Conservation (phyloP, 176 grass and related monocot genomes). For the Zea luxurians region DNA sequence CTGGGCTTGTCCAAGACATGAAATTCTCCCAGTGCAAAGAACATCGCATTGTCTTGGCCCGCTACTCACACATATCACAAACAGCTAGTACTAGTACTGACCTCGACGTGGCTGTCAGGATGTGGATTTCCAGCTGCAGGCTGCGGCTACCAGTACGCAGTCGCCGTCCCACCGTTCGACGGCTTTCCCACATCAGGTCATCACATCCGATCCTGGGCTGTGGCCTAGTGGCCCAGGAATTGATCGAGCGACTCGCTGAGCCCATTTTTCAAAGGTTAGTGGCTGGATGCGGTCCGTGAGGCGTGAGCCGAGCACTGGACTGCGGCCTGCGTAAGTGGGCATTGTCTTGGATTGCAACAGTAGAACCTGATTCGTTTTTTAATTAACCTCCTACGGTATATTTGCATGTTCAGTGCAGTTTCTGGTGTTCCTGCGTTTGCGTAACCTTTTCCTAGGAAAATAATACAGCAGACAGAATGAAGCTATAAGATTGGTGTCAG, state of each 20-base stretch:
- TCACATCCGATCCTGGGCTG: neutral
- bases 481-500: too few relatives aligned
- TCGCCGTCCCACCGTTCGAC: too few relatives aligned
- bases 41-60: neutral
- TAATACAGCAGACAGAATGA: too few relatives aligned
- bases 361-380: neutral
- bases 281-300: neutral
- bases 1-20: neutral
- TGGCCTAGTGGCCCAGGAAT: neutral
- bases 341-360: neutral
- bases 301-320: neutral
- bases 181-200: too few relatives aligned
- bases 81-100: too few relatives aligned
- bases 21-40: too few relatives aligned
- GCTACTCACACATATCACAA: too few relatives aligned
- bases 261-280: neutral
- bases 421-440: neutral
- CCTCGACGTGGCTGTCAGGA: too few relatives aligned
- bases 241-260: neutral
- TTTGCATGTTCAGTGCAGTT: neutral
- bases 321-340: neutral
- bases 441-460: too few relatives aligned
- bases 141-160: too few relatives aligned
- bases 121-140: too few relatives aligned
- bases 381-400: neutral